These are phyloP conservation scores for Durusdinium trenchii DNA, from an alignment of 73 alveolate species.

Conservation along the genomic window DNA sequence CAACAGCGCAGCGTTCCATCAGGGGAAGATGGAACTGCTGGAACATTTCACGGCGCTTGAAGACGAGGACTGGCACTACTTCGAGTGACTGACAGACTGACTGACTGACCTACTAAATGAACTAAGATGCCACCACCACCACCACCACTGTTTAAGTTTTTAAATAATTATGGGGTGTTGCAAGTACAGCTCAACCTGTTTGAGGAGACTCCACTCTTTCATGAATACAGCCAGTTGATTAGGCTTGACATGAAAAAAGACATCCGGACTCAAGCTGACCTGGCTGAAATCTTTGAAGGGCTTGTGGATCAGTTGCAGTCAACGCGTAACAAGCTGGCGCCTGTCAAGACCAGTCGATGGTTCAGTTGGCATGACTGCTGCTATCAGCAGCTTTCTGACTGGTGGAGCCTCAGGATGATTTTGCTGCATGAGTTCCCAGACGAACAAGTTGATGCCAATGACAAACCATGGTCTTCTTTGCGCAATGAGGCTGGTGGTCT, in stretches of 20 bases:
- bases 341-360: neutral
- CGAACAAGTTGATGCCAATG: neutral
- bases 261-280: neutral
- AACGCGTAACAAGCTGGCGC: neutral
- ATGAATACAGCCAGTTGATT: neutral
- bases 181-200: neutral
- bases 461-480: no score
- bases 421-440: neutral
- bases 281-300: neutral
- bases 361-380: slow-evolving; percentile 9
- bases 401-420: neutral
- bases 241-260: neutral
- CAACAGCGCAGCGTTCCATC: neutral
- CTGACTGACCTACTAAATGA: neutral
- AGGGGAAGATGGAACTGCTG: neutral
- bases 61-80: neutral
- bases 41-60: neutral
- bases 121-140: neutral
- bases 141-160: neutral
- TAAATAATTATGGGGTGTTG: neutral
- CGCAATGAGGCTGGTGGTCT: neutral
- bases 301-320: neutral
- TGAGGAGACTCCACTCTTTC: neutral
- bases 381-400: neutral
- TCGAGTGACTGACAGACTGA: neutral